Evolutionary conservation across 192 early-diverging fungal genomes (phyloP).

Genomic region (Backusella mclennaniae): DNA sequence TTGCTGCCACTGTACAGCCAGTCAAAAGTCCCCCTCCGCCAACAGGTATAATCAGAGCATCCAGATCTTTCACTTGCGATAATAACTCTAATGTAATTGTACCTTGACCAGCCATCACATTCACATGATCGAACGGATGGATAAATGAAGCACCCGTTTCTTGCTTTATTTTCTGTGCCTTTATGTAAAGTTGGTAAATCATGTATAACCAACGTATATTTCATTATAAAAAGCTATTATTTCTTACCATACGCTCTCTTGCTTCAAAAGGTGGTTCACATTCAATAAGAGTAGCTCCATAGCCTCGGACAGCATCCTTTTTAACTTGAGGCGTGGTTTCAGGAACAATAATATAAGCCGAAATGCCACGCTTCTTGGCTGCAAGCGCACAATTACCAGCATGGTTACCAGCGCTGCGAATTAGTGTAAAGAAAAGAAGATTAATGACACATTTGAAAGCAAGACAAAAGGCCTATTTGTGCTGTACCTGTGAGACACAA

Average conservation of each 20-base stretch:
- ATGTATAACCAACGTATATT: background rate
- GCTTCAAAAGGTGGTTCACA: conserved; percentile 43
- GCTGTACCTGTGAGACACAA: conserved; percentile 43
- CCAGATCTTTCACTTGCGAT: conserved; percentile 42
- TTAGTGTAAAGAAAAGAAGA: background rate
- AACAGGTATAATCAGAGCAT: conserved; percentile 49
- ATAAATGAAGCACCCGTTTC: conserved; percentile 50
- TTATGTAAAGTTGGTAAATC: background rate
- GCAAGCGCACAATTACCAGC: conserved; percentile 55
- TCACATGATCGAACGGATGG: conserved; percentile 48
- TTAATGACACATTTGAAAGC: background rate
- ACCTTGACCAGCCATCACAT: conserved; percentile 58
- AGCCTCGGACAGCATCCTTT: conserved; percentile 47
- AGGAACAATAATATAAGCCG: conserved; percentile 50
- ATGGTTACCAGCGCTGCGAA: conserved; percentile 43
- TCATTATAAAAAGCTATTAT: background rate
- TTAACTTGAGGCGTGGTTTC: conserved; percentile 43
- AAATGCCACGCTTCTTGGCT: conserved; percentile 40
- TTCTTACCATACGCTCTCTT: conserved; percentile 36
- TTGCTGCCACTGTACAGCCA: conserved; percentile 46
- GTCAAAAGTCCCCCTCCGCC: conserved; percentile 55
- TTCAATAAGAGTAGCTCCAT: conserved; percentile 52
- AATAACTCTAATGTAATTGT: conserved; percentile 53
- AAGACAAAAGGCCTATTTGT: background rate
- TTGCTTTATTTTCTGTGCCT: conserved; percentile 21